Evolutionary conservation across 176 grass and related monocot species (phyloP).

Genomic region (Oryza brachyantha): DNA sequence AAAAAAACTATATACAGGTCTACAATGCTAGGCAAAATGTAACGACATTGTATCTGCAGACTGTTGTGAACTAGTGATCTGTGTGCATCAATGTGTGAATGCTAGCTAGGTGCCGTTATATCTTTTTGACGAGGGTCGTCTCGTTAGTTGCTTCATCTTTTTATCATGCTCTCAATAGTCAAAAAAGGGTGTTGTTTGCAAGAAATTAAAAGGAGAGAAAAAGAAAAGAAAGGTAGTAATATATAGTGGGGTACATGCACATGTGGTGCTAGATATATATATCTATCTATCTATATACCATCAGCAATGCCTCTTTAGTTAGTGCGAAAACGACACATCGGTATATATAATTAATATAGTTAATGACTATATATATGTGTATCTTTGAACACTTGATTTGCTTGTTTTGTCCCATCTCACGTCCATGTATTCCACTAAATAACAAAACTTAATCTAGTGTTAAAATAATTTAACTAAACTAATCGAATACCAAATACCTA

Average conservation of each 20-base stretch:
- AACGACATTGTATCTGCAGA: too few species aligned
- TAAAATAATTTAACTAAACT: too few species aligned
- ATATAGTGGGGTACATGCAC: background rate
- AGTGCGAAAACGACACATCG: background rate
- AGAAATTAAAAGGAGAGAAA: background rate
- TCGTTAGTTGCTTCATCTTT: background rate
- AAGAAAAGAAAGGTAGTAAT: background rate
- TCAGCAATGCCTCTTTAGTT: background rate
- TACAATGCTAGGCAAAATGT: background rate
- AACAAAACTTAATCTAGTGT: too few species aligned
- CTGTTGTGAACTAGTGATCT: too few species aligned
- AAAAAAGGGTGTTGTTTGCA: background rate
- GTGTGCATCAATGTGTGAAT: background rate
- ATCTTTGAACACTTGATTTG: too few species aligned
- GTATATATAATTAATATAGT: too few species aligned
- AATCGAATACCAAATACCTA: too few species aligned
- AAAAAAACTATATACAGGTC: background rate
- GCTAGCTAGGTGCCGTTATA: background rate
- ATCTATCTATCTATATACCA: background rate
- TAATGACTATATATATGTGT: too few species aligned
- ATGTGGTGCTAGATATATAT: background rate
- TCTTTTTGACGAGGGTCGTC: background rate
- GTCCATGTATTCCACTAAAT: too few species aligned
- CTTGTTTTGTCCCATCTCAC: too few species aligned
- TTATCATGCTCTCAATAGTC: background rate